Conservation (phyloP, 148 eudicot genomes). For the Tetragonia tetragonoides region DNA sequence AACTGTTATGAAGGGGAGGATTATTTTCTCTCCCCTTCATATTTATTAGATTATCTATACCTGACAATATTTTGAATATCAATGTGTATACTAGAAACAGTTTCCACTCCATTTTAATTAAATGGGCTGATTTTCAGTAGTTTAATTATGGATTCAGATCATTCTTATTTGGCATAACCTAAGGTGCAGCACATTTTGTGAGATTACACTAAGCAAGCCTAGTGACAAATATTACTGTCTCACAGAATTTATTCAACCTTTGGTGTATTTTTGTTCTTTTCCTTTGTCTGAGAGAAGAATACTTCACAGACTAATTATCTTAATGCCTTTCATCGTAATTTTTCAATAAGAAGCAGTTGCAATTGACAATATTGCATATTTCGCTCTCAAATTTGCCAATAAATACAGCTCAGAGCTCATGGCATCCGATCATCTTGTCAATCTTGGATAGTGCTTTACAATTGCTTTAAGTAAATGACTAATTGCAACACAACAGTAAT, state of each 20-base stretch:
- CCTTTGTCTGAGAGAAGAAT: no score
- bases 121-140: slow-evolving; percentile 15
- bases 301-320: no score
- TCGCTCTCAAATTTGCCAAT: no score
- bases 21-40: not conserved
- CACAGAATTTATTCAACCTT: not conserved
- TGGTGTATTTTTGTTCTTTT: not conserved
- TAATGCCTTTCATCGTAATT: no score
- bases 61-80: not conserved
- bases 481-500: no score
- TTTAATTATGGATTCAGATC: not conserved
- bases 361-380: no score
- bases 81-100: slow-evolving; percentile 19
- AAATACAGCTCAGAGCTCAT: no score
- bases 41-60: not conserved
- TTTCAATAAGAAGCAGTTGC: no score
- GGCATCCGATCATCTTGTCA: no score
- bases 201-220: not conserved
- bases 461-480: no score
- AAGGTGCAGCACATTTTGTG: not conserved
- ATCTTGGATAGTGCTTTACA: no score
- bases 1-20: no score
- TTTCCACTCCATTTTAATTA: slow-evolving; percentile 18
- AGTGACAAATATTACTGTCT: not conserved
- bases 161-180: not conserved